A percentile compares a stretch with the other conserved stretches of the same genome.
These are phyloP conservation scores for Purpureocillium takamizusanense DNA, from an alignment of 2,329 filamentous ascomycete species.

Conservation along the genomic window DNA sequence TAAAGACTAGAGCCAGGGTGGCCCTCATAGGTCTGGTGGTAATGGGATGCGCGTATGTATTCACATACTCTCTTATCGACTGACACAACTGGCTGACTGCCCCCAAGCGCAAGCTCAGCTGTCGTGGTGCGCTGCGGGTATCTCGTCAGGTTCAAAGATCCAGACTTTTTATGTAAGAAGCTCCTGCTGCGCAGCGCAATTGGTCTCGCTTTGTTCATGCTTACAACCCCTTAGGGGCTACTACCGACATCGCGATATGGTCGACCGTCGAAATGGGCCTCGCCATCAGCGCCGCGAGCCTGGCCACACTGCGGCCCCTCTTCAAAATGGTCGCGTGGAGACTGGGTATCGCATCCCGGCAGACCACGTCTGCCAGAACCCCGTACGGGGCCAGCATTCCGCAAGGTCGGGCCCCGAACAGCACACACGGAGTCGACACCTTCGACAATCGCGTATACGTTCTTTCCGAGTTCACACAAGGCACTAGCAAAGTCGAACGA, in stretches of 20 bases:
- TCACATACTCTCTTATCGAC: background rate
- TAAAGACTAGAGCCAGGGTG: constrained; percentile 41
- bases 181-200: background rate
- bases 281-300: constrained; percentile 37
- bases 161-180: constrained; percentile 34
- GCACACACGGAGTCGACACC: background rate
- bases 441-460: background rate
- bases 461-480: background rate
- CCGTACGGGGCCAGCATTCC: background rate
- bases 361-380: background rate
- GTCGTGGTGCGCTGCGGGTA: constrained; percentile 32
- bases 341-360: constrained; percentile 16
- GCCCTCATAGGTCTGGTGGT: constrained; percentile 43
- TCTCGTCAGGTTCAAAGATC: constrained; percentile 24
- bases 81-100: background rate
- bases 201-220: background rate
- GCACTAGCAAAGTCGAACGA: no score
- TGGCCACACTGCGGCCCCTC: constrained; percentile 37
- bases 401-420: background rate
- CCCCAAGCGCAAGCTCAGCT: constrained; percentile 31
- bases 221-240: constrained; percentile 19
- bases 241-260: constrained; percentile 37
- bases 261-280: constrained; percentile 37
- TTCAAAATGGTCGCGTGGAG: constrained; percentile 21
- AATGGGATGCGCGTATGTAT: constrained; percentile 42